phyloP scores from a whole-genome alignment of 768 basidiomycete genomes.

The Phlebiopsis gigantea region DNA sequence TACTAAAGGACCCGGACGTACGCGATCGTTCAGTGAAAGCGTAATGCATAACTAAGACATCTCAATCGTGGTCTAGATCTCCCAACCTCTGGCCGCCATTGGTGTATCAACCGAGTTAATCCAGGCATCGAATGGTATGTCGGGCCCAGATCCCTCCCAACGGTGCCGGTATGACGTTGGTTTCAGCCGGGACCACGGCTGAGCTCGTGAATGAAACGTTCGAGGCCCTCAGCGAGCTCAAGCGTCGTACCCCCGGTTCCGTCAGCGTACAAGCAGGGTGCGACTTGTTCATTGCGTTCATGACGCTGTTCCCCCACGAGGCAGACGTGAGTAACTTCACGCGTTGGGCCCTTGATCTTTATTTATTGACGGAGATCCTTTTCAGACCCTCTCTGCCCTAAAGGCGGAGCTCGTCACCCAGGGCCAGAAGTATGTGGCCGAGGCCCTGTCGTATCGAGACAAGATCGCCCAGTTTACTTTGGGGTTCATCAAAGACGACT shows the following conservation, averaged over 20 bases:
- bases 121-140: constrained; percentile 66
- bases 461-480: constrained; percentile 89
- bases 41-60: not conserved
- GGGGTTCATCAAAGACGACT: constrained; percentile 93
- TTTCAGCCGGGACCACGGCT: constrained; percentile 82
- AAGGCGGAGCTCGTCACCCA: constrained; percentile 81
- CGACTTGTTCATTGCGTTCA: constrained; percentile 86
- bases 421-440: constrained; percentile 69
- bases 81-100: constrained; percentile 85
- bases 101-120: constrained; percentile 79
- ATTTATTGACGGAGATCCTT: constrained; percentile 6
- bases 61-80: constrained; percentile 42
- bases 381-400: constrained; percentile 76
- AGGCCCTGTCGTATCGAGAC: constrained; percentile 77
- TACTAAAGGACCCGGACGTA: constrained; percentile 65
- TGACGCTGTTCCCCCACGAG: constrained; percentile 79
- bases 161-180: constrained; percentile 3
- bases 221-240: constrained; percentile 63
- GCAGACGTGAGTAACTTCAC: constrained; percentile 50
- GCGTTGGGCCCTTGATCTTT: constrained; percentile 8
- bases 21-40: too few species aligned
- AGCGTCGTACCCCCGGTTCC: constrained; percentile 61
- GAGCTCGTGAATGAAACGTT: constrained; percentile 86
- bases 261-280: constrained; percentile 87
- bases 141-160: constrained; percentile 6